Conservation (phyloP, 75 land plant species). For the Picea sitchensis region DNA sequence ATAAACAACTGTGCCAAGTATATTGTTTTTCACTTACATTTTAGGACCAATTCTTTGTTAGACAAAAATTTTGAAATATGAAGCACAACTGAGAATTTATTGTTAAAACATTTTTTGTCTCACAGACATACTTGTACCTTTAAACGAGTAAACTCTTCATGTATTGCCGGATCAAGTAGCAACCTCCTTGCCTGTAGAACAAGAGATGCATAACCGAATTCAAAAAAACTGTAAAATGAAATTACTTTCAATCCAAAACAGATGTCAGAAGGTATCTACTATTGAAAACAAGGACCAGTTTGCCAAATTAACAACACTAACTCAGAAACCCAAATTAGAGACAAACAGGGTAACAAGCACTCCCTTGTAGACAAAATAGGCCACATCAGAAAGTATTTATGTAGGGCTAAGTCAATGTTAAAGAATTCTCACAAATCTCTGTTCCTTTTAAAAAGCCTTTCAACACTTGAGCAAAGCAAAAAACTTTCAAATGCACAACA, state of each 20-base stretch:
- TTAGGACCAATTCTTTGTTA: background rate
- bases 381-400: no score
- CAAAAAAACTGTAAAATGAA: background rate
- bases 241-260: background rate
- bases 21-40: background rate
- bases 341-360: no score
- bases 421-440: no score
- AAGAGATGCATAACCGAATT: background rate
- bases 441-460: no score
- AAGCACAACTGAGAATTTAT: background rate
- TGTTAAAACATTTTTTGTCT: background rate
- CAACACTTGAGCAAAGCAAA: no score
- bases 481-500: no score
- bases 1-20: background rate
- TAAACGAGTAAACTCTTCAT: conserved; percentile 93
- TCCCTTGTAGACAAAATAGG: no score
- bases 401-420: no score
- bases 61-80: background rate
- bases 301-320: background rate
- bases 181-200: conserved; percentile 70
- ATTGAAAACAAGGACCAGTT: background rate
- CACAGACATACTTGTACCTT: conserved; percentile 42
- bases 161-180: conserved; percentile 94
- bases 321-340: background rate
- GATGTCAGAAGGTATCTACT: background rate